Evolutionary conservation across 257 asterid genomes (phyloP), one percentile per base, ranked within the genome.

Genomic region (Forsythia suspensa): DNA sequence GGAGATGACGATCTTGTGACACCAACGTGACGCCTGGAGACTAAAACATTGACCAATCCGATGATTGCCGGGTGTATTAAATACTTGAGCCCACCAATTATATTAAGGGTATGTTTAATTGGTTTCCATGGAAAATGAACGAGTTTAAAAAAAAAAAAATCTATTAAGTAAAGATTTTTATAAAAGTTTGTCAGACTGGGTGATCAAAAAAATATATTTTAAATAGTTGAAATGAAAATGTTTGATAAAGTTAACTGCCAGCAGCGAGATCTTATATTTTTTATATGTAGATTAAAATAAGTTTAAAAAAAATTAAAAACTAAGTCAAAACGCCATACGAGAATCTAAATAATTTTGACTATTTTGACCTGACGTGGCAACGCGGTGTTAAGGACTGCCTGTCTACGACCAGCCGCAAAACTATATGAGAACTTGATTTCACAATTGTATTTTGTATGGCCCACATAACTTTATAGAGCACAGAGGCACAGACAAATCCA

Each of bases 1-100:
- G 34, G 34, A 29, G 65, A 46, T 77, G 88, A 85, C 83, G 82
- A 34, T 73, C 84, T 82, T 84, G 82, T 82, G 84, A 85, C 76
- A 51, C 63, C 4, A 66, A 72, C 79, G 80, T 76, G 80, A 83
- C 72, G 82, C 42, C 34, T 5, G 16, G 70, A 9, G 70, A 48
- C 13, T 10, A 16, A 12, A 46, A 46, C 55, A 12, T 46, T 29
- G 34, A 46, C 16, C 52, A 12, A 46, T 46, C 5, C 10, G 10
- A 11, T 46, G 52, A 12, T 3, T 46, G 52, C 3, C 55, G 13
- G 11, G 34, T 57, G 66, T 57, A 20, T 6, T 57, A 57, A 57
- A 5, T n/a, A n/a, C 66, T 4, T 1, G 34, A 6, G 34, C 2
- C 3, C 12, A 21, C 67, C 13, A 20, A 2, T 57, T n/a, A 18